Base-by-base conservation (phyloP, 331 rosid species). In the Stylosanthes scabra region DNA sequence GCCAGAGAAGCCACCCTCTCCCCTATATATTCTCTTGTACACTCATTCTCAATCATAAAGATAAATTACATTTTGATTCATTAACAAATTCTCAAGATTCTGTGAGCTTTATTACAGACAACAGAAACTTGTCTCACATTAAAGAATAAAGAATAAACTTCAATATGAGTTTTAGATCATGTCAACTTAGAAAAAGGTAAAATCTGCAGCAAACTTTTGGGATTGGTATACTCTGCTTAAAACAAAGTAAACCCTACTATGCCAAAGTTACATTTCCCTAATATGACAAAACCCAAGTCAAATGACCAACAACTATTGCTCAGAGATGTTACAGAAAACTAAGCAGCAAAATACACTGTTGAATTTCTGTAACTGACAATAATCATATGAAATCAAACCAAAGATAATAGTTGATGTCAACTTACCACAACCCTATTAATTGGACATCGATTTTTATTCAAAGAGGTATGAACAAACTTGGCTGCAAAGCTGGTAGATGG, bases 401-500 rank as follows among this genome's bases (percentile, higher is more conserved):
- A 71, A 8, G 59, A 46, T 29, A 78, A 29, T 11, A 61, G 15
- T 64, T 51, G 11, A 11, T 71, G 59, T 9, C 8, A 83, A 86
- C 97, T 85, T 85, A 95, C 99, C 88, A 95, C 81, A 59, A 92
- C 98, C 34, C 97, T 89, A 74, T 95, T 95, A 56, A 95, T 95
- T 2, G 99, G 87, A 77, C 96, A 90, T 29, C 99, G 97, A 69
- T 92, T 90, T 83, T 95, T 95, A 86, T 95, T 95, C 71, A 92
- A 78, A 60, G 99, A 95, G 34, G 99, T 95, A 81, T 95, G 99
- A 45, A 92, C 99, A 81, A 90, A 95, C 84, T 95, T 95, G 31
- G 97, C 88, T 34, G 93, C 89, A 86, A 95, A 95, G 89, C 97
- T 90, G 16, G 96, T 92, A 59, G 99, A 90, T 61, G 99, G 99